phyloP scores from a whole-genome alignment of 495 filamentous ascomycete genomes.

The Penicillium atrosanguineum region DNA sequence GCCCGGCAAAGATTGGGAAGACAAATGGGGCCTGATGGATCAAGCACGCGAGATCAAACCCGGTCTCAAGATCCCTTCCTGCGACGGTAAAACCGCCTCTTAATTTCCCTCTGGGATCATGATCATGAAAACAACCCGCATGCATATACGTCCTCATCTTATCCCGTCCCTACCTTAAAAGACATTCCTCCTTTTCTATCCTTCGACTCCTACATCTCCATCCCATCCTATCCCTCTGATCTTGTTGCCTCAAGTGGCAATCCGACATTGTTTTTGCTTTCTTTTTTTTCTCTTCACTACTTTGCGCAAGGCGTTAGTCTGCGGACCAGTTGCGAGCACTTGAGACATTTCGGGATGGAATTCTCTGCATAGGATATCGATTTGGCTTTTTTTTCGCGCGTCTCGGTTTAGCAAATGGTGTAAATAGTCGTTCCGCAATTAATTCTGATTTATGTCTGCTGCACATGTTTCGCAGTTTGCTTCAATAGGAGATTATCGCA shows the following conservation, averaged over 20 bases:
- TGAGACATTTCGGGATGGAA: background rate
- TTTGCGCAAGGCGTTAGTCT: background rate
- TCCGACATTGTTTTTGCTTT: background rate
- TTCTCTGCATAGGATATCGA: background rate
- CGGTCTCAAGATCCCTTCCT: constrained; percentile 85
- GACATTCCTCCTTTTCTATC: background rate
- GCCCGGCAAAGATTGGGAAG: constrained; percentile 78
- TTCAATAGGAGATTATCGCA: background rate
- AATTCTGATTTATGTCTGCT: background rate
- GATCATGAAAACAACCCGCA: constrained; percentile 21
- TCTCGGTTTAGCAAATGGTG: background rate
- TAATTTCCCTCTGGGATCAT: constrained; percentile 19
- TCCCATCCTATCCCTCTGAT: background rate
- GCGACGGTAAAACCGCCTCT: constrained; percentile 67
- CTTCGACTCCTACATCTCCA: background rate
- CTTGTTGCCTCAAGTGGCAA: background rate
- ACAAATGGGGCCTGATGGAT: constrained; percentile 94
- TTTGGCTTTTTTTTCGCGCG: background rate
- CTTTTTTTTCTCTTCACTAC: background rate
- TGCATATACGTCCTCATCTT: constrained; percentile 14
- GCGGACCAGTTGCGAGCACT: background rate
- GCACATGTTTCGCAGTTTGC: background rate
- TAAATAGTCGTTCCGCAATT: background rate
- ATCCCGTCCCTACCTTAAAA: background rate
- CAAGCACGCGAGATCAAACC: constrained; percentile 79